Evolutionary conservation across 2,329 filamentous ascomycete species (phyloP).

Genomic region (Fusarium abutilonis): DNA sequence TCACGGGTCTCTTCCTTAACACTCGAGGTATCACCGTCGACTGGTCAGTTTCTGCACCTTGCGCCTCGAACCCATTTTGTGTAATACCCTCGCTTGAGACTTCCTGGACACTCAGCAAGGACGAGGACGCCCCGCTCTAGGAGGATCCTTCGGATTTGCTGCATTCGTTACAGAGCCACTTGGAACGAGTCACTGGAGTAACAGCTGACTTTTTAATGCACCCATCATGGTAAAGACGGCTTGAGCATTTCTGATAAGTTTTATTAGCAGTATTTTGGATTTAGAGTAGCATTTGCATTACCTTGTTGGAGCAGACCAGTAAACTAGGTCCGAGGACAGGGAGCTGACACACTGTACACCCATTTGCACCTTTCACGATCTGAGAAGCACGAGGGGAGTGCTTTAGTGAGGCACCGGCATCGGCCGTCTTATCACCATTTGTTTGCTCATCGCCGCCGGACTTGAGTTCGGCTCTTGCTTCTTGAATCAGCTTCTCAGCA

Average conservation of each 20-base stretch:
- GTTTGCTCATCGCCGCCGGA: slow-evolving; percentile 13
- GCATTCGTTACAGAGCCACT: slow-evolving; percentile 60
- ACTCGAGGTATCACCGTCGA: slow-evolving; percentile 6
- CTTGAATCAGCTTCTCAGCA: slow-evolving; percentile 56
- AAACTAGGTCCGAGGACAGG: slow-evolving; percentile 59
- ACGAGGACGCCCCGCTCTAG: slow-evolving; percentile 42
- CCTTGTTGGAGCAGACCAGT: slow-evolving; percentile 62
- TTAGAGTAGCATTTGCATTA: slow-evolving; percentile 45
- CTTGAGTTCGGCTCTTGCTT: slow-evolving; percentile 50
- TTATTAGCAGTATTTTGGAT: slow-evolving; percentile 28
- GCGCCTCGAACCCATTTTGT: not conserved
- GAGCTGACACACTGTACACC: slow-evolving; percentile 60
- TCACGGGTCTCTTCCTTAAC: slow-evolving; percentile 11
- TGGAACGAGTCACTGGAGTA: slow-evolving; percentile 49
- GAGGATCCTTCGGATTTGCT: slow-evolving; percentile 37
- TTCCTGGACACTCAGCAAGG: slow-evolving; percentile 15
- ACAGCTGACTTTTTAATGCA: slow-evolving; percentile 55
- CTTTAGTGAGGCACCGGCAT: slow-evolving; percentile 36
- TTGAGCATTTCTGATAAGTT: slow-evolving; percentile 53
- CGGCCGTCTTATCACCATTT: slow-evolving; percentile 23
- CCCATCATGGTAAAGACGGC: slow-evolving; percentile 59
- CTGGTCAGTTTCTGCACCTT: slow-evolving; percentile 12
- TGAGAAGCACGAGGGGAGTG: slow-evolving; percentile 49
- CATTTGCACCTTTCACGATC: slow-evolving; percentile 55
- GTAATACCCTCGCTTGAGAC: not conserved